Percentiles rank a stretch among this genome's conserved stretches.
phyloP scores from a whole-genome alignment of 1,139 yeast species.

The Saccharomyces hybrid region DNA sequence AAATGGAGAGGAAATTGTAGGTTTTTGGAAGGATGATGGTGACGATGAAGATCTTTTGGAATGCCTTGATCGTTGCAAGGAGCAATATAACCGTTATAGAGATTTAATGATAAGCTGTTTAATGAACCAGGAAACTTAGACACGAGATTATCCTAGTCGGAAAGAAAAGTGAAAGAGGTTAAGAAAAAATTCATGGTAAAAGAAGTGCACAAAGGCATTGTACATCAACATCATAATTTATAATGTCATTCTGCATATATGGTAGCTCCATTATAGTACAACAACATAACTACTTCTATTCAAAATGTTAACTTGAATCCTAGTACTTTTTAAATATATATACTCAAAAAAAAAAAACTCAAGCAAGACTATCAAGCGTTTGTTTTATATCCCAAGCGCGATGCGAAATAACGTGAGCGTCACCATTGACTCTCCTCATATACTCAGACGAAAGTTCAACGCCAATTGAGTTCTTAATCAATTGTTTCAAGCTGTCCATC shows the following conservation, averaged over 20 bases:
- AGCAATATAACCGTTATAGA: slow-evolving; percentile 18
- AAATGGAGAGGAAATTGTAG: slow-evolving; percentile 32
- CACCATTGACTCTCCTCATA: slow-evolving; percentile 30
- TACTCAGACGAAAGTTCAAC: slow-evolving; percentile 34
- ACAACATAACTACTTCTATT: no score
- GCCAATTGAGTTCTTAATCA: slow-evolving; percentile 29
- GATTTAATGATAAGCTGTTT: slow-evolving; percentile 19
- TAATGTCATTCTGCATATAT: not conserved
- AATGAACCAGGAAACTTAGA: not conserved
- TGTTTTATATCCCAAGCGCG: slow-evolving; percentile 31
- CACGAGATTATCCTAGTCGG: not conserved
- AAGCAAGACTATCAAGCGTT: slow-evolving; percentile 28
- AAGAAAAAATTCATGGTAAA: not conserved
- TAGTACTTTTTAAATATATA: not conserved
- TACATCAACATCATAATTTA: not conserved
- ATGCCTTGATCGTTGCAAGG: slow-evolving; percentile 18
- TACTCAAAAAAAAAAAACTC: not conserved
- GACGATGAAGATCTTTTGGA: slow-evolving; percentile 11
- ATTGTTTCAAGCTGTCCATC: slow-evolving; percentile 18
- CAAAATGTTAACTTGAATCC: no score
- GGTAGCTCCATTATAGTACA: no score
- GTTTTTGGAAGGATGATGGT: slow-evolving; percentile 31
- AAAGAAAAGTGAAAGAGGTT: not conserved
- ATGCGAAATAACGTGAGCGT: slow-evolving; percentile 26
- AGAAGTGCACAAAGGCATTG: not conserved